A percentile compares a stretch with the other conserved stretches of the same genome.
Evolutionary conservation across 805 yeast genomes (phyloP).

Genomic region (Metschnikowia santaceciliae): DNA sequence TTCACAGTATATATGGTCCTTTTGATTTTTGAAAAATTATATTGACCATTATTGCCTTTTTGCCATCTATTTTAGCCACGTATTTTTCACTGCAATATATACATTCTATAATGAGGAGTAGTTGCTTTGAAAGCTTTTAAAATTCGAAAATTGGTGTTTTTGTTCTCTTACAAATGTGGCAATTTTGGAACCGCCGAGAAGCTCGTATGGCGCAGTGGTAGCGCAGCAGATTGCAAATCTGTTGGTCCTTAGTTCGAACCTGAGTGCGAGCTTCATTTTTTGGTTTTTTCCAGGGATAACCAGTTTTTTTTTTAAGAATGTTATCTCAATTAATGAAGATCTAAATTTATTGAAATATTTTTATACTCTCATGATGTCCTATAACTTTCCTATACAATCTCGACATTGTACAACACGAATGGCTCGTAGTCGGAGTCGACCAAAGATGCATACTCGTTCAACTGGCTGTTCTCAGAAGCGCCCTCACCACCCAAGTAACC

Average conservation of each 20-base stretch:
- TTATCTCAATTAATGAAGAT: not conserved
- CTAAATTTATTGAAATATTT: not conserved
- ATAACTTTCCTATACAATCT: constrained; percentile 24
- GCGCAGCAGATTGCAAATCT: constrained; percentile 99
- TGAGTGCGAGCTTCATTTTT: constrained; percentile 71
- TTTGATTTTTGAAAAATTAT: too few species aligned
- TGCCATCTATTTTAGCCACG: too few species aligned
- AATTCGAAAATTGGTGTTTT: too few species aligned
- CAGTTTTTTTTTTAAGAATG: not conserved
- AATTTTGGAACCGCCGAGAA: not conserved
- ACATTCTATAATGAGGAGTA: too few species aligned
- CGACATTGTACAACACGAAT: constrained; percentile 72
- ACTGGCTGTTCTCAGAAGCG: constrained; percentile 61
- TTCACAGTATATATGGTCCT: too few species aligned
- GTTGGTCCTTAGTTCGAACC: constrained; percentile 97
- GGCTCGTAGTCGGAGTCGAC: constrained; percentile 97
- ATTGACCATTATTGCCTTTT: too few species aligned
- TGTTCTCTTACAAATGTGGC: not conserved
- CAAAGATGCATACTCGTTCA: constrained; percentile 84
- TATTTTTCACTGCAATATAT: too few species aligned
- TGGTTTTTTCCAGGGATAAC: constrained; percentile 18
- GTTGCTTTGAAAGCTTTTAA: too few species aligned
- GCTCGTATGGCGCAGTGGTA: constrained; percentile 94
- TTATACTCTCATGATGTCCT: not conserved
- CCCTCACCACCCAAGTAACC: constrained; percentile 93